Evolutionary conservation across 208 protist species (phyloP), one percentile per base, ranked within the genome.

Genomic region (Leptomonas pyrrhocoris): DNA sequence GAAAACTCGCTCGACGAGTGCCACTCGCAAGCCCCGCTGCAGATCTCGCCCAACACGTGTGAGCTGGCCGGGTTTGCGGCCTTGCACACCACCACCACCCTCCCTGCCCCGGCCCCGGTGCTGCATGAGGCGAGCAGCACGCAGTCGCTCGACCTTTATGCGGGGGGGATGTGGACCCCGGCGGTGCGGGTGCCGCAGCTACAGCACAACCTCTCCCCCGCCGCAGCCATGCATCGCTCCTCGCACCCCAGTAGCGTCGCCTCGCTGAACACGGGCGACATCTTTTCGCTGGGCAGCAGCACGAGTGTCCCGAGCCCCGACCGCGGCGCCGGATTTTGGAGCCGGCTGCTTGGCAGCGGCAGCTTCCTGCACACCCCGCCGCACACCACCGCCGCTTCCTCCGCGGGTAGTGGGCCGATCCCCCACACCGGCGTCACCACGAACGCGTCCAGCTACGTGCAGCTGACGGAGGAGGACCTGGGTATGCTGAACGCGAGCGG

Each of bases 161-260:
- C 70, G 0, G 70, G 70, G 3, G 70, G 70, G 15, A 64, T 75
- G 19, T 75, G 70, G 70, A 75, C 68, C n/a, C 53, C 70, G 5
- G 9, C 59, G 31, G 61, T 54, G 5, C 61, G 61, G 15, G 25
- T 50, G 25, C 51, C 49, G 30, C 8, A 49, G 56, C 46, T 56
- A 57, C 25, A 9, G 51, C 28, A 21, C 28, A 25, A 34, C 6
- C 38, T 19, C 36, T 6, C 6, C 6, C 21, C 5, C 25, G 8
- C 49, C 6, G 16, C 25, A 54, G 8, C 16, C 6, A 25, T 16
- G 25, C 51, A 5, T 21, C 25, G 30, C 15, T 46, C 16, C 2
- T 46, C 55, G 3, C 55, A 46, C 21, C 55, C 55, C 19, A 60
- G 55, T 36, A 60, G 55, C 18, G 55, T 30, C 1, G 55, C 36